Base-by-base conservation (phyloP, 306 rosid species). In the Casuarina cunninghamiana region DNA sequence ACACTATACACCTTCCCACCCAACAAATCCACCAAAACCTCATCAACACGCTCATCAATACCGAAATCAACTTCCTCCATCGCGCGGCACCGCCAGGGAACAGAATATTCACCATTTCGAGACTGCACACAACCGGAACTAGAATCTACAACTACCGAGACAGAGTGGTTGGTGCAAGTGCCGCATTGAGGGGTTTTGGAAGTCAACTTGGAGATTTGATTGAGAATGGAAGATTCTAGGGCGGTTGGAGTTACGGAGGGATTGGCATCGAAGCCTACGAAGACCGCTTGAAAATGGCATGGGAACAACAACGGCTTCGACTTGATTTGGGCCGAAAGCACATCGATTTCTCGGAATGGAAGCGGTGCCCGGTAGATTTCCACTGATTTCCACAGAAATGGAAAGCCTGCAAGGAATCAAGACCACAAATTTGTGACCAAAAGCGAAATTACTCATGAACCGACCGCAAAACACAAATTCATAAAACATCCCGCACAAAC, bases 311-410 rank as follows among this genome's bases (percentile, higher is more conserved):
- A 72, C 0, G 96, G 90, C n/a, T 6, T 72, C 2, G 94, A 89
- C 48, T 91, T 91, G 4, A 88, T 83, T 81, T 81, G 86, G 58
- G 87, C 83, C 3, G 97, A 91, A 76, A 95, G 87, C 0, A 86
- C 76, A 3, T 95, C 96, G 54, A 95, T 87, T 46, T 83, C 90
- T 13, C 82, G 79, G 74, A 95, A 95, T 2, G 99, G 99, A 15
- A 95, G 90, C 0, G 97, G 93, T 1, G 97, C 90, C 21, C 96
- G 93, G 84, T 92, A 90, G 73, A 95, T 95, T 86, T 95, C 97
- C 2, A 95, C 94, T 60, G 97, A 88, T 82, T 89, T 95, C 93
- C 93, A 92, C 26, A 95, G 78, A 72, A 92, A 62, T 5, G 97
- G 98, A 57, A 91, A 84, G 70, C 90, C 96, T 90, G 84, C 67